Conservation (phyloP, 2,329 filamentous ascomycete genomes). For the Diatrype stigma region DNA sequence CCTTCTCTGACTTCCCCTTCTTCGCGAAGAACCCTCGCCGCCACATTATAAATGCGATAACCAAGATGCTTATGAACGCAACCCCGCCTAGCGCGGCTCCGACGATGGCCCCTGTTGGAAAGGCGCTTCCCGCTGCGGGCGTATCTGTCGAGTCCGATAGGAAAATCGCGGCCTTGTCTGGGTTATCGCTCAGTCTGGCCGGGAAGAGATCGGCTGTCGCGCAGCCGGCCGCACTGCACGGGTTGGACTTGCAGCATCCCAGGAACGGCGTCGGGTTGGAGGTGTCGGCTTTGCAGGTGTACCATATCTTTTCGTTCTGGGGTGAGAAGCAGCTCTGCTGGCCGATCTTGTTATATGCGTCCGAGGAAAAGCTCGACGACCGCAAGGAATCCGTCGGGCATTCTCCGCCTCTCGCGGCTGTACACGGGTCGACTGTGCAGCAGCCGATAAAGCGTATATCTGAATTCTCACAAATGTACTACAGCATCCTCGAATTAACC, state of each 20-base stretch:
- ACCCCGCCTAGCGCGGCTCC: slow-evolving; percentile 10
- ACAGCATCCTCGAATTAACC: no score
- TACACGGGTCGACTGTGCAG: slow-evolving; percentile 33
- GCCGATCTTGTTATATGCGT: slow-evolving; percentile 26
- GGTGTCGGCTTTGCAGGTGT: slow-evolving; percentile 23
- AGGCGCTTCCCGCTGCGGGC: background rate
- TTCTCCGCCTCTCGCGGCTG: slow-evolving; percentile 22
- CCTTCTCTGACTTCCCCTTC: background rate
- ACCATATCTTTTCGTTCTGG: slow-evolving; percentile 23
- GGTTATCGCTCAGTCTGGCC: slow-evolving; percentile 16
- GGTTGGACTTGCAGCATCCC: slow-evolving; percentile 31
- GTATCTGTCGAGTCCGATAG: slow-evolving; percentile 6
- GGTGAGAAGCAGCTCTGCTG: slow-evolving; percentile 27
- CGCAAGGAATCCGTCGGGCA: slow-evolving; percentile 30
- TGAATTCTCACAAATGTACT: slow-evolving; percentile 27
- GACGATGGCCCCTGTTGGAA: background rate
- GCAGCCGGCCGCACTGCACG: slow-evolving; percentile 29
- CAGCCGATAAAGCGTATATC: slow-evolving; percentile 35
- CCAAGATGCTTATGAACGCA: slow-evolving; percentile 13
- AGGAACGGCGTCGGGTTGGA: slow-evolving; percentile 23
- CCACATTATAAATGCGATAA: background rate
- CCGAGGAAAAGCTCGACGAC: slow-evolving; percentile 27
- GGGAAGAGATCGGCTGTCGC: slow-evolving; percentile 20
- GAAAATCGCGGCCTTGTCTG: slow-evolving; percentile 14
- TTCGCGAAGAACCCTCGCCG: background rate